These are phyloP conservation scores for Podila verticillata DNA, from an alignment of 192 early-diverging fungal species.

Conservation along the genomic window DNA sequence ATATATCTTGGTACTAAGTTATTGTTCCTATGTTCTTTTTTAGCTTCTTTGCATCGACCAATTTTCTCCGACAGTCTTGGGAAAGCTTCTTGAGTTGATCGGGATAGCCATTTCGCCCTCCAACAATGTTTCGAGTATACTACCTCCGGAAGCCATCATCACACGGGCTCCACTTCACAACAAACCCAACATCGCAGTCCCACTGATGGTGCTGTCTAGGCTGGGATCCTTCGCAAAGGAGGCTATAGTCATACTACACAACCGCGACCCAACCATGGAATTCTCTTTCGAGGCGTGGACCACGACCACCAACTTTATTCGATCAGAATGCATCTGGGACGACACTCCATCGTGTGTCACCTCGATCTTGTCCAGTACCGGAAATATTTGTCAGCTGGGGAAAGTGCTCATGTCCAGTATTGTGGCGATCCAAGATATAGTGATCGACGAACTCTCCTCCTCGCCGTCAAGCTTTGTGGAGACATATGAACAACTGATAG, in stretches of 20 bases:
- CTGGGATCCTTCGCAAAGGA: neutral
- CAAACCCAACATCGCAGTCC: neutral
- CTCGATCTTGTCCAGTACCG: neutral
- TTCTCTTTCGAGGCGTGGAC: too few relatives aligned
- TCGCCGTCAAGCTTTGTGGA: neutral
- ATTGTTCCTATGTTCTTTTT: neutral
- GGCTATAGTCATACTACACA: neutral
- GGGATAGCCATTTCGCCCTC: neutral
- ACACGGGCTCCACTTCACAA: too few relatives aligned
- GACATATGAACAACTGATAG: neutral
- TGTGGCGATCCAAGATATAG: neutral
- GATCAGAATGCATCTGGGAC: neutral
- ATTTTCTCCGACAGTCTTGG: neutral
- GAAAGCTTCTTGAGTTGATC: slow-evolving; percentile 28
- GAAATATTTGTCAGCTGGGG: neutral
- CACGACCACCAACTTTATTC: too few relatives aligned
- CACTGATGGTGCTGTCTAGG: neutral
- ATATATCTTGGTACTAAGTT: neutral
- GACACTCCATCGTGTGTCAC: neutral
- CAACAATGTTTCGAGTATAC: neutral
- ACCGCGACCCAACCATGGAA: neutral
- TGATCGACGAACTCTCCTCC: neutral
- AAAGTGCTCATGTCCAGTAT: neutral
- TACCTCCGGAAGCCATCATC: too few relatives aligned
- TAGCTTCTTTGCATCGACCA: slow-evolving; percentile 1